Conservation (phyloP, 2,329 filamentous ascomycete species). For the Arthrobotrys megalospora region DNA sequence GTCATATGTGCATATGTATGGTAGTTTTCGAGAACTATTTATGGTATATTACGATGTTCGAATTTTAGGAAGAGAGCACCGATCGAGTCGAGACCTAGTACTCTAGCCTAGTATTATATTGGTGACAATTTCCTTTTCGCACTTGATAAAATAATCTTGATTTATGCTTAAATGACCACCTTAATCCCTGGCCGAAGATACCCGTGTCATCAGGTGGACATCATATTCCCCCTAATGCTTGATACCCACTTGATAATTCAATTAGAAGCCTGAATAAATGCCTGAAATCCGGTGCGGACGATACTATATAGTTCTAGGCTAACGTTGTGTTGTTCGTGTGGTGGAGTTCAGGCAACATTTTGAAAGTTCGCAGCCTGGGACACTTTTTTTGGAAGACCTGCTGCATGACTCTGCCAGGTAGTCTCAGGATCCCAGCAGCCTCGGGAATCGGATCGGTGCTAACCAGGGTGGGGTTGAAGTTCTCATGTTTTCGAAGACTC, state of each 20-base stretch:
- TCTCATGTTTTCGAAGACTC: not conserved
- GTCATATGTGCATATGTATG: too few relatives aligned
- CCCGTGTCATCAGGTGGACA: not conserved
- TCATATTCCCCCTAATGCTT: not conserved
- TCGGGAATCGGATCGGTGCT: not conserved
- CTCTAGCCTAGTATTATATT: too few relatives aligned
- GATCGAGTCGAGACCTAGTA: too few relatives aligned
- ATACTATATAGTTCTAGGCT: not conserved
- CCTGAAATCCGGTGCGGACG: not conserved
- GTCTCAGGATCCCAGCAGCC: not conserved
- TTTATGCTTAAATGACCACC: too few relatives aligned
- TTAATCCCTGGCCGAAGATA: not conserved
- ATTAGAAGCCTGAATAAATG: slow-evolving; percentile 4
- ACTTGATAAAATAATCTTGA: too few relatives aligned
- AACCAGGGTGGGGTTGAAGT: not conserved
- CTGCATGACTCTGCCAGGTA: slow-evolving; percentile 14
- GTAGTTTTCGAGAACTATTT: too few relatives aligned
- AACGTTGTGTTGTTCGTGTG: slow-evolving; percentile 24
- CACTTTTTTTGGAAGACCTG: slow-evolving; percentile 23
- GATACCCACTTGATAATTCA: not conserved
- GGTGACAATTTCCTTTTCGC: too few relatives aligned
- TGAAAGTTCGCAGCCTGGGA: slow-evolving; percentile 21
- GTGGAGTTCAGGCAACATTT: slow-evolving; percentile 43
- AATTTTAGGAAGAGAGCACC: too few relatives aligned
- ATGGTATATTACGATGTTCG: too few relatives aligned